These are phyloP conservation scores for Leishmania braziliensis DNA, from an alignment of 208 protist species.

Conservation along the genomic window DNA sequence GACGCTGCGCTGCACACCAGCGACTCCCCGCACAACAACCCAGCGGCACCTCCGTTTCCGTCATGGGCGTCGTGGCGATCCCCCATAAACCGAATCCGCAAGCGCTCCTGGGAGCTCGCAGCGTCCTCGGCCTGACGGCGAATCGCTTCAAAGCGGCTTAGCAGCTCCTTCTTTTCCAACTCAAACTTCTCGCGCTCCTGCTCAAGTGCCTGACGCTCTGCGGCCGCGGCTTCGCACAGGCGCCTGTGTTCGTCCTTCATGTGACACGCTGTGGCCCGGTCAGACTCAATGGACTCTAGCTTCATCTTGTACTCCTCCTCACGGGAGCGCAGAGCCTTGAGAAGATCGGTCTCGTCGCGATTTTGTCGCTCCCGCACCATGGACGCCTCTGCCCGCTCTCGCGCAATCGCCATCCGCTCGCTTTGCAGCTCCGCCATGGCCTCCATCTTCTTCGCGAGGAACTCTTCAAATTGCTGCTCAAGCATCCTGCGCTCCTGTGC, in stretches of 20 bases:
- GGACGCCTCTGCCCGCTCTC: conserved; percentile 74
- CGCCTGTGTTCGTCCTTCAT: conserved; percentile 69
- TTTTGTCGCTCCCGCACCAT: conserved; percentile 78
- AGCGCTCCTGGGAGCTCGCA: conserved; percentile 49
- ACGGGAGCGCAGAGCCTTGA: conserved; percentile 70
- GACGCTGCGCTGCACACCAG: conserved; percentile 45
- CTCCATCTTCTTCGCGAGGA: conserved; percentile 75
- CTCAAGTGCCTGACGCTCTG: conserved; percentile 69
- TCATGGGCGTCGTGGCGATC: conserved; percentile 26
- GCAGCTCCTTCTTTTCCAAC: conserved; percentile 74
- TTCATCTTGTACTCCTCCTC: conserved; percentile 76
- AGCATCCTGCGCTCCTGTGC: conserved; percentile 80
- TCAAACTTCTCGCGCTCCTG: conserved; percentile 81
- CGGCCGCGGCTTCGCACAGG: conserved; percentile 43
- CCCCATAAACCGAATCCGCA: conserved; percentile 52
- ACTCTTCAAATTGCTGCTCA: conserved; percentile 86
- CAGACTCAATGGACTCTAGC: conserved; percentile 64
- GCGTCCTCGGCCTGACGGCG: conserved; percentile 73
- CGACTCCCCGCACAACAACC: conserved; percentile 22
- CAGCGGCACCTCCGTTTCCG: conserved; percentile 15
- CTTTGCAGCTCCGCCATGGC: conserved; percentile 74
- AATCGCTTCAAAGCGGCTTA: conserved; percentile 70
- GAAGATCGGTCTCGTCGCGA: conserved; percentile 70
- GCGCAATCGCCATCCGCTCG: conserved; percentile 68
- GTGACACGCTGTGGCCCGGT: conserved; percentile 53